Conservation (phyloP, 73 alveolate species). For the Blepharisma japonicum region DNA sequence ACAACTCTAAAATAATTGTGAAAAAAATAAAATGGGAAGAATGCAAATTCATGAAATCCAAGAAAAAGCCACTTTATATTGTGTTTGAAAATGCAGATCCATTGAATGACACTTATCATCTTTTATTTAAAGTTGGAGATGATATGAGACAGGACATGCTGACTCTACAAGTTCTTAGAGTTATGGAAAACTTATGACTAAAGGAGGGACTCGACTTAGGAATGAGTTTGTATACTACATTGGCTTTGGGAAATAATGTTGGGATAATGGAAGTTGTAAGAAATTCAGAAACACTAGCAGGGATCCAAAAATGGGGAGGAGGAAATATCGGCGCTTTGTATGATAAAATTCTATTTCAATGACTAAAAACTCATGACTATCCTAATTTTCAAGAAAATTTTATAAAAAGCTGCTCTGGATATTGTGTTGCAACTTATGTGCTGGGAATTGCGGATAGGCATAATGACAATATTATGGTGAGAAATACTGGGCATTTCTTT, state of each 20-base stretch:
- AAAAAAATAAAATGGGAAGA: constrained; percentile 23
- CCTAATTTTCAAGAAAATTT: constrained; percentile 67
- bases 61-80: constrained; percentile 66
- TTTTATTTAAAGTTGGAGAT: constrained; percentile 75
- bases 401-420: constrained; percentile 86
- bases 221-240: constrained; percentile 88
- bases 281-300: constrained; percentile 45
- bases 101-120: background rate
- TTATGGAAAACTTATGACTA: constrained; percentile 95
- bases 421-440: constrained; percentile 94
- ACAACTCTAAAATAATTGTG: background rate
- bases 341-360: constrained; percentile 48
- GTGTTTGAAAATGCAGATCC: constrained; percentile 54
- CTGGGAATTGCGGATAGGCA: constrained; percentile 97
- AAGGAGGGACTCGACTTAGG: constrained; percentile 85
- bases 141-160: constrained; percentile 94
- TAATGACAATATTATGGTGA: constrained; percentile 91
- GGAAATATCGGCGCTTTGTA: constrained; percentile 58
- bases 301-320: constrained; percentile 40
- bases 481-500: constrained; percentile 87
- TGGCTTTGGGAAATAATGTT: constrained; percentile 86
- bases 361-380: constrained; percentile 42
- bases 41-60: constrained; percentile 66
- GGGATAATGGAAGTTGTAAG: constrained; percentile 96
- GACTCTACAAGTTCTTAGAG: constrained; percentile 80